These are phyloP conservation scores for Phalaenopsis aphrodite DNA, from an alignment of 106 monocot genomes.

Conservation along the genomic window DNA sequence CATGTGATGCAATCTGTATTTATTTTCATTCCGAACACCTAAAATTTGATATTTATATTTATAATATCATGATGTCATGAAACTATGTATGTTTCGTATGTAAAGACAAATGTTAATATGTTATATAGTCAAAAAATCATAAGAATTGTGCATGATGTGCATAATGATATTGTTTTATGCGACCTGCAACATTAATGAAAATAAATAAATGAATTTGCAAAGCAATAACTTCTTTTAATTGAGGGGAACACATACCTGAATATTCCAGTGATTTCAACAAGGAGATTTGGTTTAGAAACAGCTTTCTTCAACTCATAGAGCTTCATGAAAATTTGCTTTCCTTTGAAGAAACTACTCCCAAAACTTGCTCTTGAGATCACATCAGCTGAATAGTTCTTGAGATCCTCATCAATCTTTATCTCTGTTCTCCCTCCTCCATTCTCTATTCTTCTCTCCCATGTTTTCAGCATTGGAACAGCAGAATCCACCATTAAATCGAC, in stretches of 20 bases:
- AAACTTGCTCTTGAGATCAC: slow-evolving; percentile 74
- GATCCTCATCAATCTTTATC: slow-evolving; percentile 40
- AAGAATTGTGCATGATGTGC: too few relatives aligned
- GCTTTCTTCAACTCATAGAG: slow-evolving; percentile 16
- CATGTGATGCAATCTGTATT: too few relatives aligned
- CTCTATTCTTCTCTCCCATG: slow-evolving; percentile 46
- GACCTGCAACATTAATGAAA: too few relatives aligned
- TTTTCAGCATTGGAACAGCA: slow-evolving; percentile 20
- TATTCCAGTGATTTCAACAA: slow-evolving; percentile 17
- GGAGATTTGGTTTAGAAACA: slow-evolving; percentile 13
- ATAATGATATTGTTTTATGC: too few relatives aligned
- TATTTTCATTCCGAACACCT: too few relatives aligned
- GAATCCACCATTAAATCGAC: slow-evolving; percentile 50
- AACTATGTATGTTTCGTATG: too few relatives aligned
- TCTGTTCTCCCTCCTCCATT: slow-evolving; percentile 24
- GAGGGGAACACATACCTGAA: slow-evolving; percentile 2
- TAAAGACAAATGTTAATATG: too few relatives aligned
- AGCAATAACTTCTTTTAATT: too few relatives aligned
- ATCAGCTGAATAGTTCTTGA: slow-evolving; percentile 54
- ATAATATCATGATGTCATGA: too few relatives aligned
- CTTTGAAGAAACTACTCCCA: slow-evolving; percentile 52
- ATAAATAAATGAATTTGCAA: too few relatives aligned
- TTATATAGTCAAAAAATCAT: too few relatives aligned
- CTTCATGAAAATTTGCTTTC: slow-evolving; percentile 56
- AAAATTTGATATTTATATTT: too few relatives aligned